These are phyloP conservation scores for Aleurites moluccanus DNA, from an alignment of 441 rosid genomes.

Conservation along the genomic window DNA sequence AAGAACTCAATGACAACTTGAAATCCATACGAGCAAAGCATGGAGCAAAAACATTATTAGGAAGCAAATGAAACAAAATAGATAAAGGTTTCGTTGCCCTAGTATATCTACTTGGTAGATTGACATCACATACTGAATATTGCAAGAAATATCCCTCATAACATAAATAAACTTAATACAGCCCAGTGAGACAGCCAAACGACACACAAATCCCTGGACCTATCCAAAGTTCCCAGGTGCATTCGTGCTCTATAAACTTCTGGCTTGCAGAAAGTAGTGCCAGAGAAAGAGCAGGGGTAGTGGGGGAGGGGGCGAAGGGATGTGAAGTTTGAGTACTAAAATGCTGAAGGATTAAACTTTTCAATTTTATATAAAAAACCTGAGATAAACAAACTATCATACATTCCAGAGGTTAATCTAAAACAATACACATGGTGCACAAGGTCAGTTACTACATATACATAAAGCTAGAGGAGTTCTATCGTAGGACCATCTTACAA, in stretches of 20 bases:
- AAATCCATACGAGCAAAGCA: neutral
- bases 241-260: neutral
- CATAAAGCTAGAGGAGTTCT: neutral
- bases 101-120: neutral
- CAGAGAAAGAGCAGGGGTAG: neutral
- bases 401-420: conserved; percentile 18
- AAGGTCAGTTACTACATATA: conserved; percentile 9
- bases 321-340: neutral
- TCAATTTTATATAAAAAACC: conserved; percentile 11
- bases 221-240: neutral
- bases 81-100: neutral
- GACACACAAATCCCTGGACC: neutral
- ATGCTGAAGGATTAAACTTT: conserved; percentile 6
- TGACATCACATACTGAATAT: neutral
- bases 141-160: neutral
- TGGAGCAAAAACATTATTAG: too few species aligned
- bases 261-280: neutral
- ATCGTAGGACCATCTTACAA: neutral
- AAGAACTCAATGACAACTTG: neutral
- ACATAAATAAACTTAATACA: neutral
- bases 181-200: neutral
- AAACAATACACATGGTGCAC: neutral
- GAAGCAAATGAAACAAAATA: neutral
- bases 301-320: too few species aligned
- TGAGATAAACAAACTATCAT: neutral